Evolutionary conservation across 345 rosid species (phyloP).

Genomic region (Schrenkiella parvula): DNA sequence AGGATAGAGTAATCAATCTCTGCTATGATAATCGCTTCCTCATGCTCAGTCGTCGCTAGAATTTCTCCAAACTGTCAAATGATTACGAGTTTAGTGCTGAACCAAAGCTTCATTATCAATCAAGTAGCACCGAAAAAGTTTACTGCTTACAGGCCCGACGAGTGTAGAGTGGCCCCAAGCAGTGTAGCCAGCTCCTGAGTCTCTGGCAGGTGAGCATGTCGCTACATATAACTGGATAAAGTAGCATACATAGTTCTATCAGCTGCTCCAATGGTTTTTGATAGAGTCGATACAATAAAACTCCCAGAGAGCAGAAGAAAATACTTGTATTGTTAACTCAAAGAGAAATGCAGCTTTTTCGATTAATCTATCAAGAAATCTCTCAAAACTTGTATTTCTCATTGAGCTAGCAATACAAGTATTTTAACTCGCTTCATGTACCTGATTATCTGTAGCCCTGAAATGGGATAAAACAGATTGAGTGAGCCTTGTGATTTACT

Average conservation of each 20-base stretch:
- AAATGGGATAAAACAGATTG: conserved; percentile 10
- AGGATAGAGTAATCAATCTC: conserved; percentile 81
- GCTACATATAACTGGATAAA: conserved; percentile 73
- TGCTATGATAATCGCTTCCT: conserved; percentile 66
- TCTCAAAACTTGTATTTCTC: background rate
- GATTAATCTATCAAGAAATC: background rate
- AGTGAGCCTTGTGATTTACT: background rate
- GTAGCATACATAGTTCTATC: background rate
- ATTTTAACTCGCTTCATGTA: conserved; percentile 21
- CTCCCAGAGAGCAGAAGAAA: background rate
- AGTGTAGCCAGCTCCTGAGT: conserved; percentile 62
- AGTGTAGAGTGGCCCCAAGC: conserved; percentile 99
- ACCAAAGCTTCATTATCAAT: background rate
- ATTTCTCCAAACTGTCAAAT: conserved; percentile 85
- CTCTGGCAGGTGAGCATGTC: conserved; percentile 94
- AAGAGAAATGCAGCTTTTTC: background rate
- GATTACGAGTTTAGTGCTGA: background rate
- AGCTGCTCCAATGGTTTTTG: background rate
- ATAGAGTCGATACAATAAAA: background rate
- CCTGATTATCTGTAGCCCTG: conserved; percentile 98
- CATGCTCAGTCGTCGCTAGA: conserved; percentile 76
- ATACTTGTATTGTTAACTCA: background rate
- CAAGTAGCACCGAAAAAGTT: background rate
- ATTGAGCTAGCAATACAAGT: background rate
- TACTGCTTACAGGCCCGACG: conserved; percentile 40